phyloP scores from a whole-genome alignment of 2,329 filamentous ascomycete genomes.

The Venturia asperata region DNA sequence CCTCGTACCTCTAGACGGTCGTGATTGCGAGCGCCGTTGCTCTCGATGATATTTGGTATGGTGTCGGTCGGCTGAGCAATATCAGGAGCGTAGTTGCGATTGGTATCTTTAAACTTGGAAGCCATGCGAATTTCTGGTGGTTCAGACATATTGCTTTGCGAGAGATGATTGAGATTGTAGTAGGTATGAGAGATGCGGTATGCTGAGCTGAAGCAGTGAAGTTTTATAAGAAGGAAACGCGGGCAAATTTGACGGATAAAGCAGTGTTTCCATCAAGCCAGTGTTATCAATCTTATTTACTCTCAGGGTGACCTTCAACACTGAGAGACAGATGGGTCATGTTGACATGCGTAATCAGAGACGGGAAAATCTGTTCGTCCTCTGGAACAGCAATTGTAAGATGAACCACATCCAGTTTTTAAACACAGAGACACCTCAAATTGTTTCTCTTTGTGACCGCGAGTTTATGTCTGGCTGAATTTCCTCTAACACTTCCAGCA shows the following conservation, averaged over 20 bases:
- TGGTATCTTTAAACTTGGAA: neutral
- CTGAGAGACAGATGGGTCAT: neutral
- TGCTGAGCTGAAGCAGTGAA: neutral
- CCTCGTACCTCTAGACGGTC: neutral
- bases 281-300: neutral
- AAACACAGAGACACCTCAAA: neutral
- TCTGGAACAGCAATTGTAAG: neutral
- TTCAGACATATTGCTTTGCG: neutral
- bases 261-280: neutral
- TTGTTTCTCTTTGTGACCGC: neutral
- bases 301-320: neutral
- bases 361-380: neutral
- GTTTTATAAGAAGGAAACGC: neutral
- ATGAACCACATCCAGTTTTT: neutral
- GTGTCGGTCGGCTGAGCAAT: neutral
- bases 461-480: conserved; percentile 30
- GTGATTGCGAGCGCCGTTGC: neutral
- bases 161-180: neutral
- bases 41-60: neutral
- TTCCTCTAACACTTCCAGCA: conserved; percentile 33
- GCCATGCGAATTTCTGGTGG: neutral
- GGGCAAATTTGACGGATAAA: neutral
- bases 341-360: neutral
- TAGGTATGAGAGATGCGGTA: neutral
- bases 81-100: neutral